Conservation (phyloP, 2,329 filamentous ascomycete genomes). For the Aplosporella prunicola region DNA sequence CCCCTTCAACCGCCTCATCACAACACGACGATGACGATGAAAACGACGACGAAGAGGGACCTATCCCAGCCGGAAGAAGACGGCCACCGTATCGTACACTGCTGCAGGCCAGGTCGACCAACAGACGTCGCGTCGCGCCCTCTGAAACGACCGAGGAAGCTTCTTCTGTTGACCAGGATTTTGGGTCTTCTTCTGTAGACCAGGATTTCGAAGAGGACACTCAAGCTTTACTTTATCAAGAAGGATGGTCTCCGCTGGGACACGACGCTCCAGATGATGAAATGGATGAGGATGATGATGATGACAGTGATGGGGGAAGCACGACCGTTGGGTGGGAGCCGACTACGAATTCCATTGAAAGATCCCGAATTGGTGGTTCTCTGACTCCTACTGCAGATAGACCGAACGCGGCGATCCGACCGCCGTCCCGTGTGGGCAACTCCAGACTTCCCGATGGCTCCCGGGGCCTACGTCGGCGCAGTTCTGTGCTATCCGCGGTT, state of each 20-base stretch:
- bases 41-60: conserved; percentile 28
- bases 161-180: conserved; percentile 20
- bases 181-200: conserved; percentile 24
- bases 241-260: conserved; percentile 27
- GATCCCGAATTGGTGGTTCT: conserved; percentile 36
- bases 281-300: conserved; percentile 29
- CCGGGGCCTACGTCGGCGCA: conserved; percentile 29
- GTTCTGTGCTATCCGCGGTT: conserved; percentile 25
- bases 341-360: conserved; percentile 36
- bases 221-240: conserved; percentile 25
- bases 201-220: conserved; percentile 31
- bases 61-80: conserved; percentile 24
- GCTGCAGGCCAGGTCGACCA: conserved; percentile 13
- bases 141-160: conserved; percentile 25
- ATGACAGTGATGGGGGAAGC: conserved; percentile 32
- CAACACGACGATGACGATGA: conserved; percentile 27
- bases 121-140: conserved; percentile 5
- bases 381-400: conserved; percentile 40
- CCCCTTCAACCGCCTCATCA: conserved; percentile 27
- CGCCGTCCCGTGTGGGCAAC: conserved; percentile 28
- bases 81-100: conserved; percentile 17
- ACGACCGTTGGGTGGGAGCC: conserved; percentile 38
- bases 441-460: conserved; percentile 25
- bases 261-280: conserved; percentile 28
- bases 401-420: conserved; percentile 31